phyloP scores from a whole-genome alignment of 805 yeast species.

The Wickerhamiella galacta region DNA sequence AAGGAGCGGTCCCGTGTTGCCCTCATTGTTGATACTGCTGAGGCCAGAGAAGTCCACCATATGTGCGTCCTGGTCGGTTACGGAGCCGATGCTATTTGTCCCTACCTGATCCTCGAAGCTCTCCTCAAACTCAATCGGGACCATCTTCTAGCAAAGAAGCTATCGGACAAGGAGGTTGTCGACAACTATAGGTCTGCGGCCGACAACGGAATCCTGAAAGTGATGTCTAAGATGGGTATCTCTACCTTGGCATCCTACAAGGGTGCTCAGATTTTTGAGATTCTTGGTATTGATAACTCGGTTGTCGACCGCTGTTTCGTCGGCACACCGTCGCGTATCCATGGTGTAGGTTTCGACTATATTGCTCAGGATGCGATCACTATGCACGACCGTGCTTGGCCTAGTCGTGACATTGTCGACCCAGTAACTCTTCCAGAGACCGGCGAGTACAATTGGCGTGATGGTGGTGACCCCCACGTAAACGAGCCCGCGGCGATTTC shows the following conservation, averaged over 20 bases:
- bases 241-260: conserved; percentile 96
- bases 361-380: conserved; percentile 94
- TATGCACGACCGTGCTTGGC: conserved; percentile 83
- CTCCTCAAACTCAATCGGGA: conserved; percentile 70
- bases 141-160: conserved; percentile 34
- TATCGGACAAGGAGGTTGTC: conserved; percentile 44
- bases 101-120: conserved; percentile 85
- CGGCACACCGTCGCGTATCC: conserved; percentile 93
- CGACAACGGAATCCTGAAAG: conserved; percentile 86
- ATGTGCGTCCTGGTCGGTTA: conserved; percentile 87
- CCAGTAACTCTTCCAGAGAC: conserved; percentile 75
- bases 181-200: conserved; percentile 69
- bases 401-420: conserved; percentile 51
- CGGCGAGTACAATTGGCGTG: conserved; percentile 98
- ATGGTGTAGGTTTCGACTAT: conserved; percentile 88
- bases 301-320: conserved; percentile 92
- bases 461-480: conserved; percentile 91
- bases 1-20: conserved; percentile 95
- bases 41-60: conserved; percentile 95
- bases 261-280: conserved; percentile 98
- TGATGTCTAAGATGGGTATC: conserved; percentile 99
- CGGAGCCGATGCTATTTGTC: conserved; percentile 94
- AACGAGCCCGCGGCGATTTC: conserved; percentile 94
- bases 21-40: conserved; percentile 79
- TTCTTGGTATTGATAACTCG: conserved; percentile 86